Conservation (phyloP, 768 basidiomycete genomes). For the Megacollybia marginata region DNA sequence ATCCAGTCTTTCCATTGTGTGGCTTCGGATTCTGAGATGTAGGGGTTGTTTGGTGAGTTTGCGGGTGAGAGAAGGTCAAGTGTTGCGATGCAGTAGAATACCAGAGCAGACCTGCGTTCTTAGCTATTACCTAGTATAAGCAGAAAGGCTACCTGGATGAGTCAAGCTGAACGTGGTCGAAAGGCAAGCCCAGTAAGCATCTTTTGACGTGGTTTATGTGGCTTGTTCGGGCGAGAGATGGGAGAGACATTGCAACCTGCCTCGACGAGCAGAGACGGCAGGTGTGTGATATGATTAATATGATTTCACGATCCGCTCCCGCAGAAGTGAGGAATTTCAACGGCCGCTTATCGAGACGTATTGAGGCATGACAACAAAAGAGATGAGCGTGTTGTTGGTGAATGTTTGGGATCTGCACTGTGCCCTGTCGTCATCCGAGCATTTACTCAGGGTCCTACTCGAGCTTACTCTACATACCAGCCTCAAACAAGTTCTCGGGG, state of each 20-base stretch:
- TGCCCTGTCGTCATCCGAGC: too few species aligned
- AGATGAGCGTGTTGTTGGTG: too few species aligned
- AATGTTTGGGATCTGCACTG: too few species aligned
- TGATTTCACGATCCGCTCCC: too few species aligned
- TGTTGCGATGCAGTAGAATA: conserved; percentile 82
- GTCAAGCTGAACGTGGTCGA: conserved; percentile 45
- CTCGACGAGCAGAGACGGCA: too few species aligned
- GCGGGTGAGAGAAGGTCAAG: conserved; percentile 68
- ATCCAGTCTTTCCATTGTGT: conserved; percentile 75
- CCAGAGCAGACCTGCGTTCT: conserved; percentile 61
- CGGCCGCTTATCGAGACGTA: too few species aligned
- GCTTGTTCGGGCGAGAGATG: conserved; percentile 9
- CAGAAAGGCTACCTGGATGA: conserved; percentile 37
- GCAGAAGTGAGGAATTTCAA: too few species aligned
- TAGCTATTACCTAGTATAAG: background rate
- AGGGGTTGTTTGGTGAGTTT: conserved; percentile 23
- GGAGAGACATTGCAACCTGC: background rate
- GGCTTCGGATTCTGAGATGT: conserved; percentile 45
- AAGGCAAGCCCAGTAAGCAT: conserved; percentile 47
- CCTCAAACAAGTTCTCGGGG: too few species aligned
- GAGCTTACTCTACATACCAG: too few species aligned
- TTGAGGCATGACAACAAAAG: too few species aligned
- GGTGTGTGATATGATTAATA: too few species aligned
- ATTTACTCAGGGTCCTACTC: too few species aligned
- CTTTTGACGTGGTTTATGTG: conserved; percentile 45